These are phyloP conservation scores for Termitomyces sp. DNA, from an alignment of 768 basidiomycete species.

Conservation along the genomic window DNA sequence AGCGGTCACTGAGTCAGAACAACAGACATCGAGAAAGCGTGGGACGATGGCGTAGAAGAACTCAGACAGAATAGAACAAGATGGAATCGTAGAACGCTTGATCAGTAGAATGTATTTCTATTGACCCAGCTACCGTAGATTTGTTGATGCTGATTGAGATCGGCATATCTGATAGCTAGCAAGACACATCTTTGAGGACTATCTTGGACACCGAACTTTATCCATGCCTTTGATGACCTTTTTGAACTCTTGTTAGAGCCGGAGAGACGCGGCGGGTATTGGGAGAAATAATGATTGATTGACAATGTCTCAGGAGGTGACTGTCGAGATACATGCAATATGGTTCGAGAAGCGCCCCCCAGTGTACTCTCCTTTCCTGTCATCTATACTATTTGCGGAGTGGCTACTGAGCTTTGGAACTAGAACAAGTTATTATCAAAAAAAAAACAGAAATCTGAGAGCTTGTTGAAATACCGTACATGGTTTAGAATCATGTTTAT, in stretches of 20 bases:
- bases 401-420: background rate
- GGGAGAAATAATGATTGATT: background rate
- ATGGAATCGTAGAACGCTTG: background rate
- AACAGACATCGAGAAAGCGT: conserved; percentile 3
- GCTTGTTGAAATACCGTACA: background rate
- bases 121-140: background rate
- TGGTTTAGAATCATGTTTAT: background rate
- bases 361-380: background rate
- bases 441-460: background rate
- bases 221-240: background rate
- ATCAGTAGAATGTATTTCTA: background rate
- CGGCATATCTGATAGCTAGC: background rate
- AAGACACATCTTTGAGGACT: background rate
- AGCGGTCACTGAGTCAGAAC: too few relatives aligned
- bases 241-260: background rate
- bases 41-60: background rate
- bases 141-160: background rate
- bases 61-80: too few relatives aligned
- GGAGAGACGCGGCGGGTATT: background rate
- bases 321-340: background rate
- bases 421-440: background rate
- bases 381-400: background rate
- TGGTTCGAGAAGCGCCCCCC: background rate
- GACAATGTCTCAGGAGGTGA: background rate
- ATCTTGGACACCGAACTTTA: too few relatives aligned